Percentiles rank a stretch among this genome's conserved stretches.
phyloP scores from a whole-genome alignment of 2,329 filamentous ascomycete genomes.

The Epichloe uncinata region DNA sequence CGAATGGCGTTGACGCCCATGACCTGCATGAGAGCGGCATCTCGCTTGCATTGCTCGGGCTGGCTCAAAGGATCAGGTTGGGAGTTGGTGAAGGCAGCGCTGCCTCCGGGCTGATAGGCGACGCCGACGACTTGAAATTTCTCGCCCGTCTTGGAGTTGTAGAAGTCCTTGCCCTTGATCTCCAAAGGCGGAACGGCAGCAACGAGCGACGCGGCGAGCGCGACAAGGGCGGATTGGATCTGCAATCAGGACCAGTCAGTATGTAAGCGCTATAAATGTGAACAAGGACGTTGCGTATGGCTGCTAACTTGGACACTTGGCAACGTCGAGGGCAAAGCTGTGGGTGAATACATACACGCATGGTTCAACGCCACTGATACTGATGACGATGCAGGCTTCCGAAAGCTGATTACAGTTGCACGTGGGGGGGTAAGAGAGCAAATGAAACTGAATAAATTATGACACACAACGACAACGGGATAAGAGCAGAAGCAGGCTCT shows the following conservation, averaged over 20 bases:
- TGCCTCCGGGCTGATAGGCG: constrained; percentile 57
- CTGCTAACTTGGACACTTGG: not conserved
- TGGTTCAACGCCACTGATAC: constrained; percentile 2
- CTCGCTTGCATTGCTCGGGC: constrained; percentile 43
- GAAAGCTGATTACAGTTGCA: constrained; percentile 2
- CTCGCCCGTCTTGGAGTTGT: constrained; percentile 44
- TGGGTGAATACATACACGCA: constrained; percentile 9
- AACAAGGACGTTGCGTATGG: too few relatives aligned
- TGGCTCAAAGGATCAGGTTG: constrained; percentile 48
- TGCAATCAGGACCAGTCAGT: constrained; percentile 10
- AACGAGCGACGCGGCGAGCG: constrained; percentile 38
- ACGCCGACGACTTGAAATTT: constrained; percentile 54
- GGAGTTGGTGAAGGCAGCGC: constrained; percentile 41
- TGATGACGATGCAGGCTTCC: not conserved
- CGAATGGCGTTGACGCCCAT: constrained; percentile 55
- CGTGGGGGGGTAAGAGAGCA: not conserved
- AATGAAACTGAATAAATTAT: not conserved
- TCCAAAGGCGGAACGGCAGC: constrained; percentile 44
- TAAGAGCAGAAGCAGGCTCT: not conserved
- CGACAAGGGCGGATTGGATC: constrained; percentile 34
- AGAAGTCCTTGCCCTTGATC: constrained; percentile 43
- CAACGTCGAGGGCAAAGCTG: not conserved
- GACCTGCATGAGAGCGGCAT: constrained; percentile 52
- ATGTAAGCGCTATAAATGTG: not conserved
- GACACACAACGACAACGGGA: not conserved